Percentiles rank a stretch among this genome's conserved stretches.
phyloP scores from a whole-genome alignment of 176 grass and related monocot genomes.

The Cenchrus purpureus region DNA sequence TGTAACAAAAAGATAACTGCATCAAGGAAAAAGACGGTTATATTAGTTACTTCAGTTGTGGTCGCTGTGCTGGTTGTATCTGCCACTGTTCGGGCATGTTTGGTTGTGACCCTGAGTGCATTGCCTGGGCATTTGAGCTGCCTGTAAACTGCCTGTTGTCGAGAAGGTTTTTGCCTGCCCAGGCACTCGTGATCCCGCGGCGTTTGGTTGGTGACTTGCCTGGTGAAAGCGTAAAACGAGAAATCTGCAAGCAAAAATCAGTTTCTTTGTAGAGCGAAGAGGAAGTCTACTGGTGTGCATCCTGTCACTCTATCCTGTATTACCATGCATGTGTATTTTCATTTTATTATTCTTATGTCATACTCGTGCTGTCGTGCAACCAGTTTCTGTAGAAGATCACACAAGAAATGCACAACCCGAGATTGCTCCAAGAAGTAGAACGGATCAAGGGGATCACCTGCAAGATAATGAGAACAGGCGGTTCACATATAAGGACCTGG shows the following conservation, averaged over 20 bases:
- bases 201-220: too few species aligned
- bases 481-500: constrained; percentile 3
- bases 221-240: too few species aligned
- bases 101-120: neutral
- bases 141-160: too few species aligned
- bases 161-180: too few species aligned
- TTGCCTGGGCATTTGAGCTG: too few species aligned
- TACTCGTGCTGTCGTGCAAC: neutral
- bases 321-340: neutral
- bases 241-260: too few species aligned
- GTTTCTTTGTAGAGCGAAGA: neutral
- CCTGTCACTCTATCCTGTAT: neutral
- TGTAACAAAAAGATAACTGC: neutral
- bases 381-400: neutral
- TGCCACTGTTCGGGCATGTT: neutral
- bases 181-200: too few species aligned
- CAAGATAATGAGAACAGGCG: neutral
- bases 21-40: neutral
- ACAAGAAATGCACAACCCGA: neutral
- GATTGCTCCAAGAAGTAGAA: neutral
- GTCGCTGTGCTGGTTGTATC: neutral
- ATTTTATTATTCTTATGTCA: neutral
- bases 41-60: neutral
- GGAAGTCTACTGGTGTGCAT: neutral
- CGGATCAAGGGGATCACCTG: neutral